Conservation (phyloP, 2,329 filamentous ascomycete genomes). For the Fusarium mundagurra region DNA sequence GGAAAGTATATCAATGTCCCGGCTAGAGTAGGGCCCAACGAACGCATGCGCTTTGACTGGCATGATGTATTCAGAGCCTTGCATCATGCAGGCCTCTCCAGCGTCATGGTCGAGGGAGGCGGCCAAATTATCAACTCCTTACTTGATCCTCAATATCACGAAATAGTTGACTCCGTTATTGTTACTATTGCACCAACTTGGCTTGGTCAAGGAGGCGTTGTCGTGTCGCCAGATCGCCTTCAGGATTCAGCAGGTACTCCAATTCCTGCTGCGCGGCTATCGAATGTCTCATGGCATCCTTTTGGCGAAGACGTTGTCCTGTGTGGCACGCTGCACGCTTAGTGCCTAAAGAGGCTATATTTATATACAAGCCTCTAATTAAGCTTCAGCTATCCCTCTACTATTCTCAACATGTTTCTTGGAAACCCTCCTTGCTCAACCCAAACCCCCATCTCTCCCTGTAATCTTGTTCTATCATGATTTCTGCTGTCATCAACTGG, state of each 20-base stretch:
- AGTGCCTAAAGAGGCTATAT: slow-evolving; percentile 24
- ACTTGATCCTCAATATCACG: slow-evolving; percentile 68
- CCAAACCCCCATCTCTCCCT: background rate
- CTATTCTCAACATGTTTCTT: background rate
- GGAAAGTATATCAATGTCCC: slow-evolving; percentile 61
- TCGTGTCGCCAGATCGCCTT: slow-evolving; percentile 75
- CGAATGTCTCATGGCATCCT: slow-evolving; percentile 76
- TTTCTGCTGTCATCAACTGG: background rate
- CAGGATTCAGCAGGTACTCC: slow-evolving; percentile 60
- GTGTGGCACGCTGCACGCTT: slow-evolving; percentile 68
- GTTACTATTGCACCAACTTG: slow-evolving; percentile 91
- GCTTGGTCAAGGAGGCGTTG: slow-evolving; percentile 84
- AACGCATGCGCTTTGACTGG: slow-evolving; percentile 68
- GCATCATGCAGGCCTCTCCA: slow-evolving; percentile 69
- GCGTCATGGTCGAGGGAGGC: slow-evolving; percentile 93
- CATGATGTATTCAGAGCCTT: slow-evolving; percentile 68
- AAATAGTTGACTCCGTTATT: slow-evolving; percentile 80
- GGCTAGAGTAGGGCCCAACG: slow-evolving; percentile 49
- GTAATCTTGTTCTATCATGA: background rate
- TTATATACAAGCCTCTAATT: slow-evolving; percentile 20
- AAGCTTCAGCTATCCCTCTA: background rate
- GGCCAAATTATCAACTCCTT: slow-evolving; percentile 84
- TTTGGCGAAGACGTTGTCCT: slow-evolving; percentile 86
- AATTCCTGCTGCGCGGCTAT: slow-evolving; percentile 71
- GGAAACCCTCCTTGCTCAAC: background rate